Percentiles rank a stretch among this genome's conserved stretches.
phyloP scores from a whole-genome alignment of 2,329 filamentous ascomycete species.

The Cercospora citrullina region DNA sequence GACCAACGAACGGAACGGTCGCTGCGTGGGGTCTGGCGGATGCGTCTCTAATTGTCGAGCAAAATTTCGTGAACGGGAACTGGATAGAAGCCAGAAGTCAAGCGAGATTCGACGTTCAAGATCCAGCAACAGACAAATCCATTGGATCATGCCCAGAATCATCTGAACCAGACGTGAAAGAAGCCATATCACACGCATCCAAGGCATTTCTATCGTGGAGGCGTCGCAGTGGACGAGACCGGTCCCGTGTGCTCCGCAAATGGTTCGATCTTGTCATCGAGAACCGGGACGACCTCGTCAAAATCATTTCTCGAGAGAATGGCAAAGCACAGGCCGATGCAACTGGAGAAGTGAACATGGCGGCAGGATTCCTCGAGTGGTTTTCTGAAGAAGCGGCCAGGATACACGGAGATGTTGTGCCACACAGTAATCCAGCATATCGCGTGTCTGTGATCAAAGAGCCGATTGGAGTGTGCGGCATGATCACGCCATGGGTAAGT shows the following conservation, averaged over 20 bases:
- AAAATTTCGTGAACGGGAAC: not conserved
- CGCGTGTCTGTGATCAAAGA: constrained; percentile 34
- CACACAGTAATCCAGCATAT: constrained; percentile 26
- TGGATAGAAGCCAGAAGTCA: not conserved
- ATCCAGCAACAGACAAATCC: not conserved
- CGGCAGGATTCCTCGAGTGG: constrained; percentile 37
- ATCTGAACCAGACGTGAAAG: not conserved
- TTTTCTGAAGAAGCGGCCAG: constrained; percentile 35
- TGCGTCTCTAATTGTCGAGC: not conserved
- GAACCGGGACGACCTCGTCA: constrained; percentile 35
- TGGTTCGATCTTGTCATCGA: constrained; percentile 35
- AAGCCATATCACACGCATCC: not conserved
- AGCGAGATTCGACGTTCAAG: not conserved
- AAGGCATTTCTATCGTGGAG: not conserved
- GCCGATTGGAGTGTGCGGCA: constrained; percentile 33
- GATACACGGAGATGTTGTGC: constrained; percentile 30
- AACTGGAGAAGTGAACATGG: constrained; percentile 37
- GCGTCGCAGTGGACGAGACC: constrained; percentile 1
- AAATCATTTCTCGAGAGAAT: constrained; percentile 37
- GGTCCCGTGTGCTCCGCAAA: constrained; percentile 34
- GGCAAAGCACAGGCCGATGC: constrained; percentile 37
- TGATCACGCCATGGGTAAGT: constrained; percentile 33
- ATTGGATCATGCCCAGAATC: not conserved
- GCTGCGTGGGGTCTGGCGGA: not conserved
- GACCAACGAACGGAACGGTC: not conserved